phyloP scores from a whole-genome alignment of 495 filamentous ascomycete genomes.

The Usnea hakonensis region DNA sequence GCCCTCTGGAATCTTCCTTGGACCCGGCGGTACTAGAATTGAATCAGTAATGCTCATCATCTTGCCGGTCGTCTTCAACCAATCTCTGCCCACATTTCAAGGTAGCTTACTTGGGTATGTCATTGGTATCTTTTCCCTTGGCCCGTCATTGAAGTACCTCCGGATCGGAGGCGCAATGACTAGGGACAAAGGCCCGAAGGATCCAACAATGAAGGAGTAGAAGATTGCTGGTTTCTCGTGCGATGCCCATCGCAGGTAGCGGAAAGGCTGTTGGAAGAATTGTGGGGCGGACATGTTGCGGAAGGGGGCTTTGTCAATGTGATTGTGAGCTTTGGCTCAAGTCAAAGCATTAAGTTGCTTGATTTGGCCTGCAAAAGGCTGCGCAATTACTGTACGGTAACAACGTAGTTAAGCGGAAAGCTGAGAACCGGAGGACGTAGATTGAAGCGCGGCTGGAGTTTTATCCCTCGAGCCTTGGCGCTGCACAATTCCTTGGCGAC shows the following conservation, averaged over 20 bases:
- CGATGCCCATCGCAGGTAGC: constrained; percentile 79
- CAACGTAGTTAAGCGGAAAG: too few relatives aligned
- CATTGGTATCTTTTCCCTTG: constrained; percentile 63
- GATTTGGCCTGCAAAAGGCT: background rate
- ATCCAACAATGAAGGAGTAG: constrained; percentile 68
- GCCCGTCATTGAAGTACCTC: constrained; percentile 58
- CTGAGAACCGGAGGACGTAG: too few relatives aligned
- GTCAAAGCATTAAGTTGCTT: background rate
- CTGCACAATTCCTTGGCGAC: constrained; percentile 15
- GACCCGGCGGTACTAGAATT: constrained; percentile 62
- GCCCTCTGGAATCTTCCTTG: constrained; percentile 60
- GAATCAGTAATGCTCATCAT: background rate
- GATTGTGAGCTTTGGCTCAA: background rate
- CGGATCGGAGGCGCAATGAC: constrained; percentile 62
- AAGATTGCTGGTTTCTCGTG: constrained; percentile 83
- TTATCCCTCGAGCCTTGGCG: background rate
- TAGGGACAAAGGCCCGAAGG: constrained; percentile 60
- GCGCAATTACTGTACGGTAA: too few relatives aligned
- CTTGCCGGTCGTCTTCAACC: background rate
- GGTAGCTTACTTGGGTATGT: constrained; percentile 78
- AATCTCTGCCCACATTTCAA: background rate
- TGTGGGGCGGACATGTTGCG: constrained; percentile 57
- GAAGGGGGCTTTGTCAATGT: background rate
- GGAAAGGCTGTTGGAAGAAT: constrained; percentile 75
- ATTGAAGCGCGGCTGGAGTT: background rate